These are phyloP conservation scores for Botryotinia narcissicola DNA, from an alignment of 2,329 filamentous ascomycete genomes.

Conservation along the genomic window DNA sequence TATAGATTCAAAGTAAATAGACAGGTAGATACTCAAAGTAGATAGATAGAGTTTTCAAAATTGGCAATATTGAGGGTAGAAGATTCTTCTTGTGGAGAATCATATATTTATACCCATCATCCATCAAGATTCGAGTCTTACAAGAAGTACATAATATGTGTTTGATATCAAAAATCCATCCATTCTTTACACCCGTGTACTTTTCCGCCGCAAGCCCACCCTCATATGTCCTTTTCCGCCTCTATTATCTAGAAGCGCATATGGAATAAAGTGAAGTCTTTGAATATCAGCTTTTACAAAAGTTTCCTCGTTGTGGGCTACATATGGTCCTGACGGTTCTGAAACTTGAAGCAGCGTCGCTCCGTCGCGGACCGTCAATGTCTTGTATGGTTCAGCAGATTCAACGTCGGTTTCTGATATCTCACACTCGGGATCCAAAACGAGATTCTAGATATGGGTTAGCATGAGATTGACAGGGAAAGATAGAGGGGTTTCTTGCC, in stretches of 20 bases:
- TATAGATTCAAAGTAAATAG: no score
- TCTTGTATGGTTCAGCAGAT: slow-evolving; percentile 28
- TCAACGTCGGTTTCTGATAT: slow-evolving; percentile 26
- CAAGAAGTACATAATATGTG: not conserved
- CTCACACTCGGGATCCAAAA: slow-evolving; percentile 24
- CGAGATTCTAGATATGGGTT: slow-evolving; percentile 17
- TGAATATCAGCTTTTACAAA: slow-evolving; percentile 21
- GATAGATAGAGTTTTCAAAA: not conserved
- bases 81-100: not conserved
- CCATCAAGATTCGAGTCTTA: not conserved
- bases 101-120: not conserved
- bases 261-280: slow-evolving; percentile 52
- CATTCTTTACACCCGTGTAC: not conserved
- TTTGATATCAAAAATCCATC: not conserved
- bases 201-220: slow-evolving; percentile 27
- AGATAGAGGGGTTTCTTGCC: not conserved
- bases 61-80: not conserved
- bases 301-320: slow-evolving; percentile 16
- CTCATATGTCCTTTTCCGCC: slow-evolving; percentile 47
- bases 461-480: not conserved
- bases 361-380: slow-evolving; percentile 28
- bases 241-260: slow-evolving; percentile 54
- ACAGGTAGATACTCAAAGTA: no score
- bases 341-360: slow-evolving; percentile 22
- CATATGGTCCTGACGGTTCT: not conserved